Evolutionary conservation across 352 stramenopile species (phyloP).

Genomic region (Pseudoperonospora humuli): DNA sequence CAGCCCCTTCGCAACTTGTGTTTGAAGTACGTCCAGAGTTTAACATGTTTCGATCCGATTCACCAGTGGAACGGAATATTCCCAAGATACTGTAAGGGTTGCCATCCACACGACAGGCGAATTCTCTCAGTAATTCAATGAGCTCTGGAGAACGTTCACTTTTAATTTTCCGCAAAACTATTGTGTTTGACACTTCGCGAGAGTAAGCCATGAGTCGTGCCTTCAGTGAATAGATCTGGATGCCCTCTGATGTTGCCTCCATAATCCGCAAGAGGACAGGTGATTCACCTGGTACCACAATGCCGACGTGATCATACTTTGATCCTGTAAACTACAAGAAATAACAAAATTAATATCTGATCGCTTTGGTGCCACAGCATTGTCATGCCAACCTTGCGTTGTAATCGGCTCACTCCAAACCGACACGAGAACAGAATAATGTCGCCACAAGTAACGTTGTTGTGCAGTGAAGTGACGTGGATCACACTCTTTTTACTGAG

Average conservation of each 20-base stretch:
- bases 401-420: constrained; percentile 69
- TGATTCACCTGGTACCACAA: constrained; percentile 64
- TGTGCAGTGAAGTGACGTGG: constrained; percentile 66
- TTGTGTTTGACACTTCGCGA: constrained; percentile 73
- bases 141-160: constrained; percentile 38
- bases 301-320: constrained; percentile 76
- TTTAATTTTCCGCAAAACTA: constrained; percentile 54
- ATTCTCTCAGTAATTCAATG: constrained; percentile 33
- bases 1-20: constrained; percentile 5
- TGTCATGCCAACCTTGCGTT: constrained; percentile 49
- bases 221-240: constrained; percentile 77
- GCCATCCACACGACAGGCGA: constrained; percentile 62
- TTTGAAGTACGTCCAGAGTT: constrained; percentile 3
- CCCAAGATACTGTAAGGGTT: constrained; percentile 83
- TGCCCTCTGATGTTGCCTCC: constrained; percentile 71
- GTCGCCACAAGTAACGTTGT: constrained; percentile 59
- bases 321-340: constrained; percentile 52
- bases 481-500: constrained; percentile 57
- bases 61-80: constrained; percentile 45
- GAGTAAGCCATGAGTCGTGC: constrained; percentile 69
- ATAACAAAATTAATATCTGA: background rate
- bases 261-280: constrained; percentile 60
- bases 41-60: constrained; percentile 35
- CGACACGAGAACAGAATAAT: constrained; percentile 77
- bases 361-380: background rate